Percentiles rank a stretch among this genome's conserved stretches.
Conservation (phyloP, 331 rosid genomes). For the Rosa hybrid region DNA sequence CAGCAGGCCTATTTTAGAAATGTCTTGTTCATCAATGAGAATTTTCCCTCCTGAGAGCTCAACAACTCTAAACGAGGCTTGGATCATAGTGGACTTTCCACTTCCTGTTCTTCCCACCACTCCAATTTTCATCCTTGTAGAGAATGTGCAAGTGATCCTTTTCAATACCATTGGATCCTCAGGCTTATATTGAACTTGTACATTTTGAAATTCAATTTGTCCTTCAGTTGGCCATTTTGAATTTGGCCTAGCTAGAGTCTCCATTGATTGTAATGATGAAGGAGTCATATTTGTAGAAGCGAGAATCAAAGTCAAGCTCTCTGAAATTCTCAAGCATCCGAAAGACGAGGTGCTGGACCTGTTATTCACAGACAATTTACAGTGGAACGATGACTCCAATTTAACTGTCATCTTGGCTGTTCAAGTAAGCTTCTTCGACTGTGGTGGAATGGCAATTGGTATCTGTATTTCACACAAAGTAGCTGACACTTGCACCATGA, state of each 20-base stretch:
- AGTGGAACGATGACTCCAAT: not conserved
- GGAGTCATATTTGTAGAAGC: constrained; percentile 29
- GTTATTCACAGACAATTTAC: not conserved
- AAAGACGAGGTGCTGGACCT: not conserved
- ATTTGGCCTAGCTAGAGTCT: not conserved
- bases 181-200: too few species aligned
- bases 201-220: too few species aligned
- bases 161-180: too few species aligned
- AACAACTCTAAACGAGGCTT: not conserved
- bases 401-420: not conserved
- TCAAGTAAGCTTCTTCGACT: constrained; percentile 2
- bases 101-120: too few species aligned
- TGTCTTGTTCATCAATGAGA: too few species aligned
- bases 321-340: constrained; percentile 13
- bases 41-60: too few species aligned
- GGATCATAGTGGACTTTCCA: too few species aligned
- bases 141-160: too few species aligned
- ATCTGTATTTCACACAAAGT: constrained; percentile 43
- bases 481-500: constrained; percentile 40
- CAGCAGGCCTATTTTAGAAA: too few species aligned
- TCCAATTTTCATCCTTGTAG: too few species aligned
- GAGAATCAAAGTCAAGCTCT: constrained; percentile 4
- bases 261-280: constrained; percentile 48
- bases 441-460: constrained; percentile 44
- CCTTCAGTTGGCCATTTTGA: too few species aligned